Evolutionary conservation across 202 grass and related monocot genomes (phyloP).

Genomic region (Schoenoplectus tabernaemontani): DNA sequence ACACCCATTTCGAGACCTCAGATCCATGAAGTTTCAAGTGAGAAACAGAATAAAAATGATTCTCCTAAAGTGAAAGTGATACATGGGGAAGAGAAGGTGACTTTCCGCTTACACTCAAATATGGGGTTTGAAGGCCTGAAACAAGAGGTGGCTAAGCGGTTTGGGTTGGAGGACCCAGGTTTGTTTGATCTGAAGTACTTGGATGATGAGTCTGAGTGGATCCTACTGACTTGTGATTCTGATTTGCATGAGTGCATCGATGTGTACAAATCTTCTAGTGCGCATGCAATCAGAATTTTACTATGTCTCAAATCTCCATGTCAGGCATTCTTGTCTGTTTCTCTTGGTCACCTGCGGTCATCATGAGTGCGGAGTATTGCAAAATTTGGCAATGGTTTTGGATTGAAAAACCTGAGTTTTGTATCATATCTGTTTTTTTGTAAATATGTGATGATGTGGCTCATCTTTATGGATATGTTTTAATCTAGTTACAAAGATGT

Average conservation of each 20-base stretch:
- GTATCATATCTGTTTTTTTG: conserved; percentile 6
- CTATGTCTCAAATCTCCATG: conserved; percentile 20
- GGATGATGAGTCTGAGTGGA: conserved; percentile 93
- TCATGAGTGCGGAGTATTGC: conserved; percentile 26
- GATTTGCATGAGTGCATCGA: conserved; percentile 81
- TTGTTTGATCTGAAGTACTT: conserved; percentile 67
- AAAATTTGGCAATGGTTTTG: not conserved
- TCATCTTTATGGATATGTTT: conserved; percentile 16
- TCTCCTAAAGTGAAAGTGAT: conserved; percentile 74
- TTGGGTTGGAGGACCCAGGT: conserved; percentile 27
- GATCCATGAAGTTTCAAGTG: conserved; percentile 34
- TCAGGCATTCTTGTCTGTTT: conserved; percentile 28
- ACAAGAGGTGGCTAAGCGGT: conserved; percentile 65
- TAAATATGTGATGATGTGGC: conserved; percentile 30
- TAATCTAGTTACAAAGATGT: not conserved
- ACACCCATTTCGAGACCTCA: conserved; percentile 16
- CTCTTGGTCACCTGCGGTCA: conserved; percentile 24
- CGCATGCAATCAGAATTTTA: conserved; percentile 64
- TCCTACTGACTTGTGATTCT: conserved; percentile 79
- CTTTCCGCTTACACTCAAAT: conserved; percentile 58
- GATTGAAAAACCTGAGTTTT: conserved; percentile 3
- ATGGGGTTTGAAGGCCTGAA: conserved; percentile 64
- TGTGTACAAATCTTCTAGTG: conserved; percentile 56
- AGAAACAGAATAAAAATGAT: conserved; percentile 41
- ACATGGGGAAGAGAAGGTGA: conserved; percentile 67